phyloP scores from a whole-genome alignment of 2,329 filamentous ascomycete species.

The Phoma sp. region DNA sequence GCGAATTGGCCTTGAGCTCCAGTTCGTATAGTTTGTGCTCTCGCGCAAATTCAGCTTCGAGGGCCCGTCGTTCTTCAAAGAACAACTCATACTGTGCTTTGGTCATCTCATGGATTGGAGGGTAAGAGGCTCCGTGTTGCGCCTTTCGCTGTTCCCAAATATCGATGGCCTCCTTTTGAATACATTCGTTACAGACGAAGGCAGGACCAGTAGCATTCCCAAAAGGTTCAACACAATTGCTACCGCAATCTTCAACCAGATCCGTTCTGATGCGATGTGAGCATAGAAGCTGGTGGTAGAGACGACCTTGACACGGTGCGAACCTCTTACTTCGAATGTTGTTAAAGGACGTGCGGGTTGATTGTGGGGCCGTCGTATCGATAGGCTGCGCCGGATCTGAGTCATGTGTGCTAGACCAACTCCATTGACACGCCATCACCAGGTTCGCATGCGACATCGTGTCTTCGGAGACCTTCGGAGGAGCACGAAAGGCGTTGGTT shows the following conservation, averaged over 20 bases:
- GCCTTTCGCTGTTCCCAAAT: slow-evolving; percentile 38
- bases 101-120: slow-evolving; percentile 36
- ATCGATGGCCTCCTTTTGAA: slow-evolving; percentile 33
- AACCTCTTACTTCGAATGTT: slow-evolving; percentile 38
- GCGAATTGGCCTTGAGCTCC: slow-evolving; percentile 30
- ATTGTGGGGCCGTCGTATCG: slow-evolving; percentile 16
- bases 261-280: slow-evolving; percentile 46
- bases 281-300: slow-evolving; percentile 45
- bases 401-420: slow-evolving; percentile 39
- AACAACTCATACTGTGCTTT: slow-evolving; percentile 41
- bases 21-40: slow-evolving; percentile 36
- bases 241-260: slow-evolving; percentile 43
- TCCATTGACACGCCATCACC: slow-evolving; percentile 44
- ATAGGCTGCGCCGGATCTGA: slow-evolving; percentile 16
- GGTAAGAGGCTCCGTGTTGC: slow-evolving; percentile 37
- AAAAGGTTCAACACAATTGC: slow-evolving; percentile 43
- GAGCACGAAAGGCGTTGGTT: slow-evolving; percentile 31
- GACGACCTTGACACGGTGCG: slow-evolving; percentile 41
- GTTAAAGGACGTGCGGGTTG: slow-evolving; percentile 20
- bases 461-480: slow-evolving; percentile 35
- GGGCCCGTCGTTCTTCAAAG: slow-evolving; percentile 36
- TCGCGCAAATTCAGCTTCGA: slow-evolving; percentile 35
- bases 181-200: slow-evolving; percentile 44
- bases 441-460: slow-evolving; percentile 42
- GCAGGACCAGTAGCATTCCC: slow-evolving; percentile 22